Conservation (phyloP, 2,329 filamentous ascomycete species). For the Diaporthe sp. region DNA sequence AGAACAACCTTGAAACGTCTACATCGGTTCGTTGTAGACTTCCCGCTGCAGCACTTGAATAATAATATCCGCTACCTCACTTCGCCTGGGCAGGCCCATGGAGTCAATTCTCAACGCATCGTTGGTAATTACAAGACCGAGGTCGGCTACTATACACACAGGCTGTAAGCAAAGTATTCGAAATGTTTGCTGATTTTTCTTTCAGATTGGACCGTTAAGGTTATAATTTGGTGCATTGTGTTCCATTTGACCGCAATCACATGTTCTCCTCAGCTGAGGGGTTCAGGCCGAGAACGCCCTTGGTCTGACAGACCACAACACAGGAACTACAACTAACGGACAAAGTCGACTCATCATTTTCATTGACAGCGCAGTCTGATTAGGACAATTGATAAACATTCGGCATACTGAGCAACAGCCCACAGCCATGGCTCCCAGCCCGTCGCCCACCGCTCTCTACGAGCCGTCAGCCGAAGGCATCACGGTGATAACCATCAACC, state of each 20-base stretch:
- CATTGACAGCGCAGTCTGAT: no score
- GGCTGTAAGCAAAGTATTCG: not conserved
- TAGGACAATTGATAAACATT: no score
- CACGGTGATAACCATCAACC: constrained; percentile 68
- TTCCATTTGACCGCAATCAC: not conserved
- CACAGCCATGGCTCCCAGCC: not conserved
- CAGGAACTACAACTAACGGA: not conserved
- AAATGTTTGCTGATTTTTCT: not conserved
- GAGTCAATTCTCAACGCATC: not conserved
- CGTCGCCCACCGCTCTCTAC: not conserved
- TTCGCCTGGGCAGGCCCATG: no score
- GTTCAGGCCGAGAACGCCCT: not conserved
- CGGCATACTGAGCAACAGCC: not conserved
- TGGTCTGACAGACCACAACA: no score
- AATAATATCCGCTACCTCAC: not conserved
- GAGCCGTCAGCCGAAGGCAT: constrained; percentile 56
- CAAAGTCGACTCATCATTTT: not conserved
- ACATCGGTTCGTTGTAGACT: not conserved
- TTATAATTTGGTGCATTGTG: no score
- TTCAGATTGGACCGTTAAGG: not conserved
- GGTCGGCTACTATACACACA: not conserved
- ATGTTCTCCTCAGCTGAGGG: constrained; percentile 14
- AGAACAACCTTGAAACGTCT: no score
- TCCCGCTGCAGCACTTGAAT: not conserved
- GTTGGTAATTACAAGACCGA: not conserved